A percentile compares a stretch with the other conserved stretches of the same genome.
These are phyloP conservation scores for Irpex sp. DNA, from an alignment of 1,284 basidiomycete species.

Conservation along the genomic window DNA sequence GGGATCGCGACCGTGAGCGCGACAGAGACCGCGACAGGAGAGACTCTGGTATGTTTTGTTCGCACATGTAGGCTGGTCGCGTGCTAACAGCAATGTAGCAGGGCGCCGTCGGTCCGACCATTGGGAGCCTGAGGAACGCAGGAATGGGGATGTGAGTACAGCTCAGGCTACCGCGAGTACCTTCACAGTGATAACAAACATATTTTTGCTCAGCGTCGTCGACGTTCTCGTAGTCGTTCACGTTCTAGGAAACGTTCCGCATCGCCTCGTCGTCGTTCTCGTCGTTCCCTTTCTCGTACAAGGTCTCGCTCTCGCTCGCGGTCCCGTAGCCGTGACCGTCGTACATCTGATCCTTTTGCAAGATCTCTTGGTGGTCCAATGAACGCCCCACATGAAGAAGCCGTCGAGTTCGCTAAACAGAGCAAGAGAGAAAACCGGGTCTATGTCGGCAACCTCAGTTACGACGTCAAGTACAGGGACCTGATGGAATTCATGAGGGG, in stretches of 20 bases:
- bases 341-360: conserved; percentile 59
- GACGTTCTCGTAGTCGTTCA: conserved; percentile 52
- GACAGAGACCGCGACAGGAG: conserved; percentile 38
- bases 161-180: conserved; percentile 35
- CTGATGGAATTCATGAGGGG: conserved; percentile 98
- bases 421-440: conserved; percentile 97
- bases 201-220: conserved; percentile 38
- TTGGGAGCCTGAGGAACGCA: conserved; percentile 74
- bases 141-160: conserved; percentile 55
- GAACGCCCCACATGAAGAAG: conserved; percentile 87
- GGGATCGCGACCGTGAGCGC: conserved; percentile 29
- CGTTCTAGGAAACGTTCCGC: conserved; percentile 65
- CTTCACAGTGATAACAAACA: conserved; percentile 10
- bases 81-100: conserved; percentile 22
- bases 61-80: conserved; percentile 3
- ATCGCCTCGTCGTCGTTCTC: conserved; percentile 59
- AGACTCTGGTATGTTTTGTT: conserved; percentile 46
- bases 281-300: conserved; percentile 53
- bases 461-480: conserved; percentile 96
- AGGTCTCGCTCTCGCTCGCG: conserved; percentile 57
- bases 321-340: conserved; percentile 60
- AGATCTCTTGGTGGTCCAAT: conserved; percentile 87
- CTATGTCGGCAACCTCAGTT: conserved; percentile 97
- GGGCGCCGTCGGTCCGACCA: conserved; percentile 55
- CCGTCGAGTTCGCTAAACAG: conserved; percentile 85